A percentile compares a stretch with the other conserved stretches of the same genome.
phyloP scores from a whole-genome alignment of 2,329 filamentous ascomycete species.

The Didymella exigua region DNA sequence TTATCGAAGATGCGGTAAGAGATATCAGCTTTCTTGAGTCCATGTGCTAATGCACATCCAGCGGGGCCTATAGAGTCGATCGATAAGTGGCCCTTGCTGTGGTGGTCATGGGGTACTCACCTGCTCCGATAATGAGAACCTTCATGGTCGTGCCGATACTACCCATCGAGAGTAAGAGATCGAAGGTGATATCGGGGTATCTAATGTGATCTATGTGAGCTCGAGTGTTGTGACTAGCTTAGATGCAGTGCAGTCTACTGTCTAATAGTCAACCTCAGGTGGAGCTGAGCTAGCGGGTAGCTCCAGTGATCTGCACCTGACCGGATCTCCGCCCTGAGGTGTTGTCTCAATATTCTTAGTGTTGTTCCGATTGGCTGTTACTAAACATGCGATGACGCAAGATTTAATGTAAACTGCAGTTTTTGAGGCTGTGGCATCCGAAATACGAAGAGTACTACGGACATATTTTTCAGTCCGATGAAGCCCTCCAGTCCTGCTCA shows the following conservation, averaged over 20 bases:
- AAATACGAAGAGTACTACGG: not conserved
- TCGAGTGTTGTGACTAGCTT: not conserved
- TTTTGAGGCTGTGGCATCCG: not conserved
- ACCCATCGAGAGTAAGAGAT: not conserved
- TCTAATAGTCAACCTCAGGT: constrained; percentile 1
- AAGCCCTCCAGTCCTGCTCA: not conserved
- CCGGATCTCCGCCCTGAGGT: constrained; percentile 29
- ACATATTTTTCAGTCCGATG: not conserved
- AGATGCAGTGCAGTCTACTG: constrained; percentile 10
- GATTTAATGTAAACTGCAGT: not conserved
- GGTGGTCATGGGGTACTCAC: constrained; percentile 4
- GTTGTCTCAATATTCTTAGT: not conserved
- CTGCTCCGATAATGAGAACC: constrained; percentile 35
- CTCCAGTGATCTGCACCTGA: constrained; percentile 11
- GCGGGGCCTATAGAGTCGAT: constrained; percentile 44
- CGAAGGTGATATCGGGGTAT: too few relatives aligned
- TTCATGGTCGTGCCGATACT: constrained; percentile 21
- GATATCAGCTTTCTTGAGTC: constrained; percentile 47
- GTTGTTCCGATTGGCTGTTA: constrained; percentile 1
- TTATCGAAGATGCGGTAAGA: constrained; percentile 36
- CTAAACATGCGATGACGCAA: not conserved
- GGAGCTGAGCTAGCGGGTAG: constrained; percentile 20
- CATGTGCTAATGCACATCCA: constrained; percentile 51
- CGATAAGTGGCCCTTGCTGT: not conserved
- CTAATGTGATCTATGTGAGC: not conserved